Conservation (phyloP, 805 yeast genomes). For the Saturnispora sekii region DNA sequence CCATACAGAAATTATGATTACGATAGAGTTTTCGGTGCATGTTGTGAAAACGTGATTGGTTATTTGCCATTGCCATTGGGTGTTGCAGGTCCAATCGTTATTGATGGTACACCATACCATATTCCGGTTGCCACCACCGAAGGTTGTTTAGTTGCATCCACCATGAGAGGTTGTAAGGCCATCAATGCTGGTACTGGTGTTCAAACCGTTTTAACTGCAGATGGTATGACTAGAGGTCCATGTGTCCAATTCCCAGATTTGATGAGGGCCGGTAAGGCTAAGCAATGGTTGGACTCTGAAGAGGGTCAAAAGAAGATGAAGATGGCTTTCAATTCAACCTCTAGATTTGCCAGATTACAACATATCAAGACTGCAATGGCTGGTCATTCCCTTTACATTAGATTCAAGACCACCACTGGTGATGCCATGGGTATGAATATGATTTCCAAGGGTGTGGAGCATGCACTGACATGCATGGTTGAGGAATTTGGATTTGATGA, state of each 20-base stretch:
- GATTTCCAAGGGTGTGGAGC: conserved; percentile 98
- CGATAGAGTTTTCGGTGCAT: conserved; percentile 95
- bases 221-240: conserved; percentile 99
- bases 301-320: conserved; percentile 80
- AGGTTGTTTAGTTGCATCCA: conserved; percentile 96
- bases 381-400: conserved; percentile 76
- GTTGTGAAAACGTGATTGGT: conserved; percentile 98
- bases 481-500: conserved; percentile 88
- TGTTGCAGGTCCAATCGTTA: conserved; percentile 90
- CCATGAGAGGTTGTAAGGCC: conserved; percentile 99
- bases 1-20: conserved; percentile 85
- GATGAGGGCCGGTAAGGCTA: conserved; percentile 86
- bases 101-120: conserved; percentile 81
- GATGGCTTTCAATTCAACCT: conserved; percentile 90
- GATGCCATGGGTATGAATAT: conserved; percentile 99
- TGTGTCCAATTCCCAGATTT: conserved; percentile 84
- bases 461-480: conserved; percentile 72
- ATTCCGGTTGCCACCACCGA: conserved; percentile 99
- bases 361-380: conserved; percentile 90
- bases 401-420: conserved; percentile 98
- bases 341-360: conserved; percentile 93
- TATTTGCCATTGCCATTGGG: conserved; percentile 96
- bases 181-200: conserved; percentile 97
- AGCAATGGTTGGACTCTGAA: conserved; percentile 89
- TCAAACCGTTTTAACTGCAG: conserved; percentile 80